Percentiles rank a stretch among this genome's conserved stretches.
These are phyloP conservation scores for Boletus rufocinnamomeus DNA, from an alignment of 768 basidiomycete species.

Conservation along the genomic window DNA sequence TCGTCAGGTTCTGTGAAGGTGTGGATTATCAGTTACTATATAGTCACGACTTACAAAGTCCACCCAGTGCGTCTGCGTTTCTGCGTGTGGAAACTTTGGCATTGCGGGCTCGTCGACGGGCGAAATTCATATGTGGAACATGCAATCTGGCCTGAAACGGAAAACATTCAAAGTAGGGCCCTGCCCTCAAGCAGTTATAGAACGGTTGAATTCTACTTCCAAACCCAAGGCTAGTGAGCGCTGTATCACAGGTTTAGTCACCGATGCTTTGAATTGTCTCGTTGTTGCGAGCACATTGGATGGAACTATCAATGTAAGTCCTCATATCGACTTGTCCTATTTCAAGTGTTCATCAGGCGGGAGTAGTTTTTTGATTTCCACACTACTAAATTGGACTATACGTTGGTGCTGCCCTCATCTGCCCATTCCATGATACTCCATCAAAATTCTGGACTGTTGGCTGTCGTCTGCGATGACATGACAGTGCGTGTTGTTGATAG, in stretches of 20 bases:
- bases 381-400: conserved; percentile 70
- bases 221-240: conserved; percentile 49
- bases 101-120: conserved; percentile 82
- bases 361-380: conserved; percentile 96
- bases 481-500: conserved; percentile 86
- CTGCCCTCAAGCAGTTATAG: conserved; percentile 55
- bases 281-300: conserved; percentile 87
- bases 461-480: conserved; percentile 83
- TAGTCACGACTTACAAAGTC: background rate
- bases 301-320: conserved; percentile 83
- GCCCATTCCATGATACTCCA: conserved; percentile 75
- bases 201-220: conserved; percentile 42
- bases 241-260: conserved; percentile 78
- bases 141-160: conserved; percentile 90
- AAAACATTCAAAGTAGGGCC: conserved; percentile 72
- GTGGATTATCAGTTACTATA: conserved; percentile 11
- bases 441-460: conserved; percentile 82
- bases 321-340: background rate
- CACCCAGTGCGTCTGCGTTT: conserved; percentile 76
- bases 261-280: conserved; percentile 79
- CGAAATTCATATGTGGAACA: conserved; percentile 88
- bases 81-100: conserved; percentile 95
- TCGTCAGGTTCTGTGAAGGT: conserved; percentile 74
- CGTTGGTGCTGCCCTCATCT: conserved; percentile 65
- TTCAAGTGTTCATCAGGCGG: background rate